Conservation (phyloP, 2,329 filamentous ascomycete genomes). For the Apiospora aurea region DNA sequence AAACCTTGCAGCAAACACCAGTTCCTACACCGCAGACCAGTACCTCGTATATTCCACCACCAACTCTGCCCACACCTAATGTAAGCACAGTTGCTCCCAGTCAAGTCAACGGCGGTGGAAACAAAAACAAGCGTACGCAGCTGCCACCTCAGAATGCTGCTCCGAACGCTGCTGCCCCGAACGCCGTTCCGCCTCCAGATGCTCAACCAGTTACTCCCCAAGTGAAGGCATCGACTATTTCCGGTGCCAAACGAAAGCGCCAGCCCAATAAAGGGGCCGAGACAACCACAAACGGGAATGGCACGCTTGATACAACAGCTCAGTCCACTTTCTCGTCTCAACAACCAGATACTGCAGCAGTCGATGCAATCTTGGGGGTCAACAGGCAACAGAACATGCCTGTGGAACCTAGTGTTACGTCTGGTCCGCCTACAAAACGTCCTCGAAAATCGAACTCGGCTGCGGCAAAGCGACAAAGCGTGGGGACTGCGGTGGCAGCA, state of each 20-base stretch:
- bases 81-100: not conserved
- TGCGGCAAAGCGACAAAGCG: slow-evolving; percentile 34
- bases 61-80: slow-evolving; percentile 24
- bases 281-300: slow-evolving; percentile 31
- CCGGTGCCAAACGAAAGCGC: slow-evolving; percentile 43
- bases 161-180: slow-evolving; percentile 29
- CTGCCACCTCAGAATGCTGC: slow-evolving; percentile 26
- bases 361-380: not conserved
- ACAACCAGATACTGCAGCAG: not conserved
- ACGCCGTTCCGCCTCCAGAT: slow-evolving; percentile 1
- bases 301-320: slow-evolving; percentile 19
- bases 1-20: slow-evolving; percentile 11
- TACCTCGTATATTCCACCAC: slow-evolving; percentile 29
- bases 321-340: not conserved
- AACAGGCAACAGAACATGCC: slow-evolving; percentile 2
- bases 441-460: slow-evolving; percentile 40
- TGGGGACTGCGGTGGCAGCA: slow-evolving; percentile 26
- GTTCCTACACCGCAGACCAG: slow-evolving; percentile 24
- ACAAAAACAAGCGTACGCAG: slow-evolving; percentile 33
- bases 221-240: slow-evolving; percentile 42
- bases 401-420: slow-evolving; percentile 24
- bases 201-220: slow-evolving; percentile 29
- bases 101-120: slow-evolving; percentile 27
- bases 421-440: slow-evolving; percentile 38
- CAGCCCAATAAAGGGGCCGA: slow-evolving; percentile 33